Evolutionary conservation across 495 filamentous ascomycete species (phyloP).

Genomic region (Tuber borchii): DNA sequence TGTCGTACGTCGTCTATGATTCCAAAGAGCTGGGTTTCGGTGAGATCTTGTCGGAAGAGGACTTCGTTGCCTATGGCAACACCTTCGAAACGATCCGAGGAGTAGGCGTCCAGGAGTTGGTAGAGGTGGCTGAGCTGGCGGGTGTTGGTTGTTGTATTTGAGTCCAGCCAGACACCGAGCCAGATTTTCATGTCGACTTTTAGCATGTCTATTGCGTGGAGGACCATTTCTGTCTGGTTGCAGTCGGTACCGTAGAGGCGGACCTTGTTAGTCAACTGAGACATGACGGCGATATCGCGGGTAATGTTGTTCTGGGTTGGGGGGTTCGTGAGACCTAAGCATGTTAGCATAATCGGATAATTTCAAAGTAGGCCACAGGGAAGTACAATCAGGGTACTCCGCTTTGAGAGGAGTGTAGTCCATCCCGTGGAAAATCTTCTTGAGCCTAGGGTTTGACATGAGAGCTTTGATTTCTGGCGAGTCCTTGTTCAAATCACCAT

Average conservation of each 20-base stretch:
- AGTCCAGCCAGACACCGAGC: conserved; percentile 91
- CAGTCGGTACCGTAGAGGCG: conserved; percentile 95
- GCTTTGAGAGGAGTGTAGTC: conserved; percentile 91
- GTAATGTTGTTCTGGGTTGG: conserved; percentile 92
- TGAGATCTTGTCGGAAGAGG: conserved; percentile 71
- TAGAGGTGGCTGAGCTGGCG: conserved; percentile 79
- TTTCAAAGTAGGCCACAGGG: neutral
- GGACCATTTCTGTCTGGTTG: conserved; percentile 93
- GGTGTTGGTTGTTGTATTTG: conserved; percentile 72
- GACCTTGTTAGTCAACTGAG: conserved; percentile 81
- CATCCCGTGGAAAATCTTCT: conserved; percentile 94
- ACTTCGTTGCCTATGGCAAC: conserved; percentile 94
- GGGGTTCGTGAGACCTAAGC: conserved; percentile 53
- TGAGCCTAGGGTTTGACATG: conserved; percentile 70
- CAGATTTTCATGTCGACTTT: conserved; percentile 79
- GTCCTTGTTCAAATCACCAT: conserved; percentile 65
- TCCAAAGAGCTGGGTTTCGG: conserved; percentile 55
- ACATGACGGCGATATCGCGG: conserved; percentile 81
- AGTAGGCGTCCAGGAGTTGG: conserved; percentile 64
- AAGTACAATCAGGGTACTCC: conserved; percentile 73
- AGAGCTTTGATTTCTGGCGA: conserved; percentile 72
- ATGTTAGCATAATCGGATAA: neutral
- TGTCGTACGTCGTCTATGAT: conserved; percentile 61
- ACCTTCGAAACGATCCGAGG: conserved; percentile 65
- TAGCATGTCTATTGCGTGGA: conserved; percentile 71